Evolutionary conservation across 257 asterid genomes (phyloP).

Genomic region (Nyctanthes arbortristis): DNA sequence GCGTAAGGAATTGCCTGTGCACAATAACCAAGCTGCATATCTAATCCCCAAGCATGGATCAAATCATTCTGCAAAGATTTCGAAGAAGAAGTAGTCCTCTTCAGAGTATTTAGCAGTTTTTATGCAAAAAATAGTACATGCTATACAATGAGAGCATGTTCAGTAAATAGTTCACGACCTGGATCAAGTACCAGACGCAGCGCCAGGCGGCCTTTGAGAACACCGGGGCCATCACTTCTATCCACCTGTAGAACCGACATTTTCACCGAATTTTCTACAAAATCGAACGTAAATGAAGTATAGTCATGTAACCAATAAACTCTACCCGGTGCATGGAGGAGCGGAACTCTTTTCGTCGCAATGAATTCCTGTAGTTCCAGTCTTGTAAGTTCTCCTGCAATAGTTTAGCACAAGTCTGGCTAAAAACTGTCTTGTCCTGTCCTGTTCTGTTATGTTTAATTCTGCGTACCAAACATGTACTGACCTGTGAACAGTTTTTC

Average conservation of each 20-base stretch:
- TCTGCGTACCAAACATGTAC: conserved; percentile 5
- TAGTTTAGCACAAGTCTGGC: too few relatives aligned
- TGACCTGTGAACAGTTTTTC: conserved; percentile 70
- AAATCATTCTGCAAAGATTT: conserved; percentile 59
- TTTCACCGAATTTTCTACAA: not conserved
- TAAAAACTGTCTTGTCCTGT: too few relatives aligned
- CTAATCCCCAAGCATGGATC: conserved; percentile 97
- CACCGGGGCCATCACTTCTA: conserved; percentile 96
- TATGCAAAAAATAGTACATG: not conserved
- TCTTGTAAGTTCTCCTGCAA: conserved; percentile 68
- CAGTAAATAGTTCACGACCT: conserved; percentile 39
- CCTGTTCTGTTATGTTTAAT: too few relatives aligned
- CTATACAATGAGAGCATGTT: not conserved
- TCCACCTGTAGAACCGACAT: conserved; percentile 58
- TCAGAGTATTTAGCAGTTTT: not conserved
- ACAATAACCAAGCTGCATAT: conserved; percentile 82
- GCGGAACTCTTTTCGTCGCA: conserved; percentile 60
- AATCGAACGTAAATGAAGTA: conserved; percentile 11
- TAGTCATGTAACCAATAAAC: too few relatives aligned
- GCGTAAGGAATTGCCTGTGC: conserved; percentile 56
- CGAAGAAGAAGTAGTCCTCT: not conserved
- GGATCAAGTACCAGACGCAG: conserved; percentile 89
- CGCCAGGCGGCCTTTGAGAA: conserved; percentile 83
- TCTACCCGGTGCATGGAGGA: conserved; percentile 97
- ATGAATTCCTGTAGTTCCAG: conserved; percentile 49